Base-by-base conservation (phyloP, 345 rosid species). In the Gossypium anomalum region DNA sequence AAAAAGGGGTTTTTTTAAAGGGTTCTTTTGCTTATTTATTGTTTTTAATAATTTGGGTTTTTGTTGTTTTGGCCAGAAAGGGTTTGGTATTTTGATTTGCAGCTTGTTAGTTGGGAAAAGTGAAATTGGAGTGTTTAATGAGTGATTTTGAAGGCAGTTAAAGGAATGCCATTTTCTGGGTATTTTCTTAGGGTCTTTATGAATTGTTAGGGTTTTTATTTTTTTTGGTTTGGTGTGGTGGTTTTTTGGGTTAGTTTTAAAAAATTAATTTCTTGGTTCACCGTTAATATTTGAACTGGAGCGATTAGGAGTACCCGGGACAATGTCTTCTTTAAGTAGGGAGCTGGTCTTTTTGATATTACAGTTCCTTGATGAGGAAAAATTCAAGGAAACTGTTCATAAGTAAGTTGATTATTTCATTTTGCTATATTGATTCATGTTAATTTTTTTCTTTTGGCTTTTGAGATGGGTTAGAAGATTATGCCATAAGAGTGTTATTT, bases 311-410 rank as follows among this genome's bases (percentile, higher is more conserved):
- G 73, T 80, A 56, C 79, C 81, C 60, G 85, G 85, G 78, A 86
- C 80, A 9, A 88, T 88, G 90, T 88, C 92, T 22, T 88, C 92
- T 71, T 74, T 88, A 55, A 88, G 88, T 78, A 86, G 89, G 82
- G 92, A 88, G 83, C 76, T 86, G 73, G 92, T 88, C 38, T 88
- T 88, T 69, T 82, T 88, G 67, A 86, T 88, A 59, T 79, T 88
- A 67, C 92, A 88, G 83, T 88, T 88, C 83, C 80, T 88, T 71
- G 92, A 88, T 25, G 92, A 88, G 63, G 87, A 86, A 75, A 86
- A 44, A 64, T 86, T 86, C 76, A 86, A 84, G 71, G 89, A 86
- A 75, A 67, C 92, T 55, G 92, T 88, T 69, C 92, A 88, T 74
- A 88, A 75, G 92, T 88, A 81, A 85, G 87, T 72, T 76, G 23